Evolutionary conservation across 1,284 basidiomycete genomes (phyloP).

Genomic region (Cutaneotrichosporon cavernicola): DNA sequence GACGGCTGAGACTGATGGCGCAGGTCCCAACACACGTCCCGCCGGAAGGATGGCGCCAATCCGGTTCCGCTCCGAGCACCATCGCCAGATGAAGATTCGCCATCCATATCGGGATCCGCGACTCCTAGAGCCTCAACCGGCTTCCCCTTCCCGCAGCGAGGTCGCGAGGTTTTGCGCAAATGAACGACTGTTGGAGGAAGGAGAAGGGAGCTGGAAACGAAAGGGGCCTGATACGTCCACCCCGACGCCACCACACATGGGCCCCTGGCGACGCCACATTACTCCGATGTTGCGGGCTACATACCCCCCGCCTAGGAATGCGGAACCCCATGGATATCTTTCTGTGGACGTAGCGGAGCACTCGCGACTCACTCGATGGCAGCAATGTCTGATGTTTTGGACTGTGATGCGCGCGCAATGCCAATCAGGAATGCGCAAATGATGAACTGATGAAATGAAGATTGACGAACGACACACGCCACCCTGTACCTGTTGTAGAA

Average conservation of each 20-base stretch:
- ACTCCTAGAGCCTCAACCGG: conserved; percentile 15
- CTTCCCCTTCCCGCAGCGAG: background rate
- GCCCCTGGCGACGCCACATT: background rate
- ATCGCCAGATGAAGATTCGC: conserved; percentile 1
- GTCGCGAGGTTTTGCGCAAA: background rate
- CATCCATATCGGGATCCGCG: conserved; percentile 14
- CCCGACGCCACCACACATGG: conserved; percentile 1
- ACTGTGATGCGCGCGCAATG: background rate
- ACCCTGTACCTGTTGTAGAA: background rate
- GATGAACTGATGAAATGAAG: background rate
- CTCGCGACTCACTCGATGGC: background rate
- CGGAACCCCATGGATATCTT: background rate
- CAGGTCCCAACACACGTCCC: conserved; percentile 18
- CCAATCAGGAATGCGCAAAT: background rate
- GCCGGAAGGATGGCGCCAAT: conserved; percentile 12
- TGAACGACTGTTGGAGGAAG: background rate
- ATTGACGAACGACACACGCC: background rate
- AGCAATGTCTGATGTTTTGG: background rate
- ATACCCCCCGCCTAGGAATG: background rate
- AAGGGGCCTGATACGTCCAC: background rate
- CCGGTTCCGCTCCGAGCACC: conserved; percentile 12
- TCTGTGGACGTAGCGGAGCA: background rate
- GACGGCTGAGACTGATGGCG: background rate
- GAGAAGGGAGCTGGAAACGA: background rate
- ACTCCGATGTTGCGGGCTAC: background rate